Base-by-base conservation (phyloP, 805 yeast species). In the Kodamaea laetipori region DNA sequence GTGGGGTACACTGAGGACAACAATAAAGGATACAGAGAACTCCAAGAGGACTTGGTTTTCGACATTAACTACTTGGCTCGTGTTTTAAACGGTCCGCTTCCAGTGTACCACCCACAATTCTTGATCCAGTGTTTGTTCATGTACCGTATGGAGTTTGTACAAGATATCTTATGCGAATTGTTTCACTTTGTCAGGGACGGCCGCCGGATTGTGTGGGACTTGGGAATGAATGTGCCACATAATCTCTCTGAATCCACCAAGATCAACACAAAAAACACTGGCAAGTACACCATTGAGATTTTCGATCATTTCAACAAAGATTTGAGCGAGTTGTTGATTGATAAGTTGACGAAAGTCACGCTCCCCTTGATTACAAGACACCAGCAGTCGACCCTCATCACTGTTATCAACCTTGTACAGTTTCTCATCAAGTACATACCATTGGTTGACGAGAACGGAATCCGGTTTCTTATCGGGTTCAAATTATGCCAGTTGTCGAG, bases 41-140 rank as follows among this genome's bases (percentile, higher is more conserved):
- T 23, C 10, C 39, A 40, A 11, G 48, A 55, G 6, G 54, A 53
- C 31, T 21, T 48, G 5, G 53, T 57, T 3, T 64, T 57, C 46
- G 78, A 74, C 48, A 76, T 90, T 2, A 75, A 86, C 46, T 85
- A 84, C 52, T 70, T 90, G 45, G 86, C 84, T 39, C 69, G 87
- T 11, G 82, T 90, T 4, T 65, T 90, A 43, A 90, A 90, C 64
- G 97, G 97, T 24, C 94, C 95, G 0, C 61, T 92, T 11, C 97
- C 97, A 0, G 66, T 89, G 0, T 90, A 87, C 53, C 97, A 92
- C 56, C 98, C 98, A 0, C 96, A 90, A 60, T 76, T 88, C 41
- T 62, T 90, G 37, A 82, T 89, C 35, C 96, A 90, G 60, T 68
- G 82, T 4, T 60, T 90, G 13, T 81, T 84, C 53, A 76, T 80